Base-by-base conservation (phyloP, 1,284 basidiomycete species). In the Cerrena zonata region DNA sequence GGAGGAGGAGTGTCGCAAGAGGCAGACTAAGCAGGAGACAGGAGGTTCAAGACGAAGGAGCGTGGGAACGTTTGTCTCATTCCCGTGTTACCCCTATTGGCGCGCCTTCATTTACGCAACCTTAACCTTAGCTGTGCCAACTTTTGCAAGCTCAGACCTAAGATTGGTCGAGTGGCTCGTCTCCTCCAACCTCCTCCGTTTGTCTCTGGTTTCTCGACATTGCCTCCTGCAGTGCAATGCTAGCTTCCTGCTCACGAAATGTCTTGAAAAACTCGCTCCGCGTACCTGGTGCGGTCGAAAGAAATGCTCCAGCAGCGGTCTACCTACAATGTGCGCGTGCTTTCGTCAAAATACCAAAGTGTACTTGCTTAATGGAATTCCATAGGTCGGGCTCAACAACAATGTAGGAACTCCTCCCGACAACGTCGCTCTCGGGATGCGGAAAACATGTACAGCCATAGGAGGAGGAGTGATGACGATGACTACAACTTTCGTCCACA, bases 211-310 rank as follows among this genome's bases (percentile, higher is more conserved):
- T 34, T 34, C 7, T 15, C 15, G 30, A 15, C 30, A 34, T 34
- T 34, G 30, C 30, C 7, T 34, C 7, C 7, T n/a, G 30, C 25
- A 11, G 45, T 12, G 19, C 24, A 23, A 77, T 77, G 75, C 62
- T 76, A 45, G 69, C 70, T 39, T 72, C 70, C 27, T 68, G 68
- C 27, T 73, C 73, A 38, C 68, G 67, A 38, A 56, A 63, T 63
- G 67, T 60, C 36, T 56, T 73, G 15, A 69, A 64, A 53, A 53
- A 19, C 7, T 10, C 10, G 5, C 15, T 22, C 7, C 39, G 39
- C 7, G 18, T 18, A 19, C 21, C 39, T 5, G 7, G 30, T 34
- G 18, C 19, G 10, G 18, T 22, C 18, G 39, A 40, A 40, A 7
- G 30, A 15, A 34, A 34, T 34, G 30, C 15, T 7, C 30, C 30